phyloP scores from a whole-genome alignment of 352 stramenopile genomes.

The Blastocystis sp. region DNA sequence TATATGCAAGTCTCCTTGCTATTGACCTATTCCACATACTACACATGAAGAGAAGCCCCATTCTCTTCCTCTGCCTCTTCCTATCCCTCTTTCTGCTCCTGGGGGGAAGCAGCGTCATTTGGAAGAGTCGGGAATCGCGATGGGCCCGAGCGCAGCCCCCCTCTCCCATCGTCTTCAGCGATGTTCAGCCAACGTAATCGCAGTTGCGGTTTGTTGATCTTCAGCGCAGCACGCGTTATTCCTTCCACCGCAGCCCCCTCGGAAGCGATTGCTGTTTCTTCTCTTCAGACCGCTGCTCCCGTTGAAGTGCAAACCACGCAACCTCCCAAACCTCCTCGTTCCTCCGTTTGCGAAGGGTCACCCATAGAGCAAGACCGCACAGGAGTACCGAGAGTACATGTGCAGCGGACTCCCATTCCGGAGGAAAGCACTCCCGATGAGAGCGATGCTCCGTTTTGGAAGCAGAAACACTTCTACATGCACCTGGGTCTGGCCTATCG shows the following conservation, averaged over 20 bases:
- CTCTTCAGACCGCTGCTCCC: too few relatives aligned
- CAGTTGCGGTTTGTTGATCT: background rate
- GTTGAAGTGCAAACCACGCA: too few relatives aligned
- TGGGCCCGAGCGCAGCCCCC: background rate
- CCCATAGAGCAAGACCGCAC: too few relatives aligned
- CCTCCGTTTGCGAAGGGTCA: too few relatives aligned
- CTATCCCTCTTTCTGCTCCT: background rate
- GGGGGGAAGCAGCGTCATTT: background rate
- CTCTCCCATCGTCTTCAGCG: background rate
- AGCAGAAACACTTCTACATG: slow-evolving; percentile 6
- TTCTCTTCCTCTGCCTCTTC: background rate
- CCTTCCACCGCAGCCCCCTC: background rate
- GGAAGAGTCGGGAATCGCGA: background rate
- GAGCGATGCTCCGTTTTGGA: slow-evolving; percentile 3
- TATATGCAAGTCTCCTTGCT: too few relatives aligned
- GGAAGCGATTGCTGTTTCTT: background rate
- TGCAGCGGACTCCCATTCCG: too few relatives aligned
- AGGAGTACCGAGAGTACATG: too few relatives aligned
- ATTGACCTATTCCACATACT: too few relatives aligned
- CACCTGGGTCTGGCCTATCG: slow-evolving; percentile 1
- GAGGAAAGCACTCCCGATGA: too few relatives aligned
- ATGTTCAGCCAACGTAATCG: background rate
- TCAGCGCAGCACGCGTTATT: background rate
- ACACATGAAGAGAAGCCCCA: background rate
- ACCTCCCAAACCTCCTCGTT: too few relatives aligned